Percentiles rank a stretch among this genome's conserved stretches.
phyloP scores from a whole-genome alignment of 139 green algal genomes.

The Nannochloris sp. region DNA sequence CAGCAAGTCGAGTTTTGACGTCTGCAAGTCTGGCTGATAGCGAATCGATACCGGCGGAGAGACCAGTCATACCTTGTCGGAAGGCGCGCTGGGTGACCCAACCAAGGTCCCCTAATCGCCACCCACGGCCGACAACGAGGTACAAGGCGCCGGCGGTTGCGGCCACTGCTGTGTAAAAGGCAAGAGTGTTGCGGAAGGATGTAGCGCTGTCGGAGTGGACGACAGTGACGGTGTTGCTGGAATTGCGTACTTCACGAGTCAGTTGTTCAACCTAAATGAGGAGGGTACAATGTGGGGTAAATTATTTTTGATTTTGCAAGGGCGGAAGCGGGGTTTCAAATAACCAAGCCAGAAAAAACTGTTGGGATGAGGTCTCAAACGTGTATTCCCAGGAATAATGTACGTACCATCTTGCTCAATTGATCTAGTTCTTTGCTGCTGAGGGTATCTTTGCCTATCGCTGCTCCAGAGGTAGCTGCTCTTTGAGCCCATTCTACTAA shows the following conservation, averaged over 20 bases:
- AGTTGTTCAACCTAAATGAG: conserved; percentile 6
- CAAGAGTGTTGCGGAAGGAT: not conserved
- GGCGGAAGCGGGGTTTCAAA: too few species aligned
- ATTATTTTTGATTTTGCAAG: too few species aligned
- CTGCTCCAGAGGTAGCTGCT: not conserved
- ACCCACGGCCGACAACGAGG: not conserved
- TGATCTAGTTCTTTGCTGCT: not conserved
- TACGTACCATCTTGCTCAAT: not conserved
- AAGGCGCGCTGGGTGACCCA: conserved; percentile 5
- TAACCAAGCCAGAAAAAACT: not conserved
- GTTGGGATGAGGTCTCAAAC: not conserved
- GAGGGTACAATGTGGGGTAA: not conserved
- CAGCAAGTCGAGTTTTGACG: conserved; percentile 26
- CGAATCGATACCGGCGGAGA: conserved; percentile 24
- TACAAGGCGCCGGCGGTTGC: not conserved
- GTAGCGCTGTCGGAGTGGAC: not conserved
- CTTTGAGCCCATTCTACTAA: conserved; percentile 1
- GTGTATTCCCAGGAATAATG: not conserved
- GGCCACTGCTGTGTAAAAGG: not conserved
- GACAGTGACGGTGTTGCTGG: not conserved
- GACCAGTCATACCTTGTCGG: not conserved
- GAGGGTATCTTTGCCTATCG: not conserved
- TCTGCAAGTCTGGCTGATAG: conserved; percentile 12
- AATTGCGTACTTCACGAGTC: not conserved
- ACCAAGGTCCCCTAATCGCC: conserved; percentile 1